Base-by-base conservation (phyloP, 1,284 basidiomycete species). In the Phylloboletellus chloephorus region DNA sequence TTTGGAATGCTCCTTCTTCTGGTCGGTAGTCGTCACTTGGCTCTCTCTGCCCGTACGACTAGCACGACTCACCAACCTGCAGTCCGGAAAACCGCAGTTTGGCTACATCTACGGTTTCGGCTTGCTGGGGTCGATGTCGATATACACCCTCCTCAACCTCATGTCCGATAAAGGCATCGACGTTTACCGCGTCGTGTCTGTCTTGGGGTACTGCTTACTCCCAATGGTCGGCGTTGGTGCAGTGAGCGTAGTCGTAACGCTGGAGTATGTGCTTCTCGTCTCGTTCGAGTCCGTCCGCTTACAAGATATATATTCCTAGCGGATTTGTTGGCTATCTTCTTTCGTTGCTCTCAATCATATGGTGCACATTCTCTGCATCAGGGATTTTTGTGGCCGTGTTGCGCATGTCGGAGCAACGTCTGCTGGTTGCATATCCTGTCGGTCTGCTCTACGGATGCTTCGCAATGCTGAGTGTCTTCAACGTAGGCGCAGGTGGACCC, bases 41-140 rank as follows among this genome's bases (percentile, higher is more conserved):
- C 10, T 22, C 15, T 20, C 10, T 19, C 37, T 7, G 6, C 13
- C 23, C 6, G n/a, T 13, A 16, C 4, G 13, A 32, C n/a, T 11
- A 4, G 3, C n/a, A n/a, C 12, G 10, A 33, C 39, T 41, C 11
- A 52, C 40, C 31, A 20, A 12, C 16, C 20, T 0, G 35, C 25
- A 98, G 93, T 93, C 92, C 11, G 96, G 96, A 48, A 98, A 97
- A 71, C 90, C 92, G 7, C 96, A 98, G 63, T 99, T 99, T 66
- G 93, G 91, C 21, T 98, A 98, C 66, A 98, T 98, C 51, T 99
- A 99, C 64, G 96, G 96, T 37, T 90, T 99, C 48, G 95, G 89
- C 35, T 76, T 98, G 10, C 78, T 98, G 52, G 96, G 96, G 39
- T 92, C 88, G 3, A 75, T 82, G n/a, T 92, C 92, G 25, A 87